These are phyloP conservation scores for Aquanectria penicillioides DNA, from an alignment of 2,329 filamentous ascomycete species.

Conservation along the genomic window DNA sequence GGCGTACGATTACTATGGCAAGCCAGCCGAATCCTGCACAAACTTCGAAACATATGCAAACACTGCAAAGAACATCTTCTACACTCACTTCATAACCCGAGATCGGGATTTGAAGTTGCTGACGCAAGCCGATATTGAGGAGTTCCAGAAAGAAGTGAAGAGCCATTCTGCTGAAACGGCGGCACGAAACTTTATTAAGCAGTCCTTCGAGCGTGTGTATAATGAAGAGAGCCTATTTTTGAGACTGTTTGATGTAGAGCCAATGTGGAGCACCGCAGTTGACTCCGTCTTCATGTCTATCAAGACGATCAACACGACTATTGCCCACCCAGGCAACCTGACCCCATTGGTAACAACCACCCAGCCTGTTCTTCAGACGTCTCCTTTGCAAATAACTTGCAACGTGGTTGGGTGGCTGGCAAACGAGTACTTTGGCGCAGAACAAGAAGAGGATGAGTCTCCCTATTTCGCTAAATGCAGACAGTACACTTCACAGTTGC, in stretches of 20 bases:
- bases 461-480: constrained; percentile 63
- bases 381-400: constrained; percentile 61
- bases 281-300: constrained; percentile 63
- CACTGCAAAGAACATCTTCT: constrained; percentile 64
- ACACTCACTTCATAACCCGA: constrained; percentile 61
- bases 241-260: constrained; percentile 66
- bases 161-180: constrained; percentile 63
- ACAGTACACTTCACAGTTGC: constrained; percentile 64
- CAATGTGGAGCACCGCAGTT: constrained; percentile 59
- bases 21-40: constrained; percentile 52
- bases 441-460: constrained; percentile 68
- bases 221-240: constrained; percentile 64
- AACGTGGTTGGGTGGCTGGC: constrained; percentile 67
- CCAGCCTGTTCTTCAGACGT: constrained; percentile 58
- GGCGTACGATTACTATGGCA: constrained; percentile 63
- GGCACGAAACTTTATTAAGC: constrained; percentile 67
- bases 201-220: constrained; percentile 67
- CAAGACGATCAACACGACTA: constrained; percentile 59
- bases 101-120: constrained; percentile 64
- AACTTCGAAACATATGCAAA: constrained; percentile 64
- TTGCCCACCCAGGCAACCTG: constrained; percentile 66
- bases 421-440: constrained; percentile 65
- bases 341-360: constrained; percentile 60
- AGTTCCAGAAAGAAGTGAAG: constrained; percentile 64
- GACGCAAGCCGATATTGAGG: constrained; percentile 63